Conservation (phyloP, 192 early-diverging fungal species). For the Glomus cerebriforme region DNA sequence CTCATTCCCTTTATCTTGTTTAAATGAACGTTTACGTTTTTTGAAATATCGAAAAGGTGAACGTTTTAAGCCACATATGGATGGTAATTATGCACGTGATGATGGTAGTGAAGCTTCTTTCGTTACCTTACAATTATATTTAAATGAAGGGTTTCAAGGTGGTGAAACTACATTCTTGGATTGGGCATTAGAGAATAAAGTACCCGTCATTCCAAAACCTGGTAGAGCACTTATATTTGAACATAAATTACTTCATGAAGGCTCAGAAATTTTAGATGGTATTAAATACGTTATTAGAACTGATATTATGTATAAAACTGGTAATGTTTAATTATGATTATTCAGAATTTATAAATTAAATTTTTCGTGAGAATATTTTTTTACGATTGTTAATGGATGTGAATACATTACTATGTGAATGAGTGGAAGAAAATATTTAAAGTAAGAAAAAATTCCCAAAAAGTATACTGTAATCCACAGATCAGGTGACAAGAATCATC, state of each 20-base stretch:
- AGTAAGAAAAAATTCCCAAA: too few species aligned
- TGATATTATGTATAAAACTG: conserved; percentile 46
- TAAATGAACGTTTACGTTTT: conserved; percentile 50
- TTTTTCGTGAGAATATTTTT: too few species aligned
- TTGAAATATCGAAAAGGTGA: conserved; percentile 41
- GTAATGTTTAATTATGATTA: too few species aligned
- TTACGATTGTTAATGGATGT: too few species aligned
- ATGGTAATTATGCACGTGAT: conserved; percentile 39
- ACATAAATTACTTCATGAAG: conserved; percentile 50
- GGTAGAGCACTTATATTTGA: conserved; percentile 44
- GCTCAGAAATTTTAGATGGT: conserved; percentile 40
- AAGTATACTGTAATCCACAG: too few species aligned
- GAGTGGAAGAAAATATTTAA: too few species aligned
- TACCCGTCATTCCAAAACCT: conserved; percentile 38
- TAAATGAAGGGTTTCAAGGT: conserved; percentile 49
- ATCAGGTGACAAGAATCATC: too few species aligned
- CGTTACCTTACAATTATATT: conserved; percentile 50
- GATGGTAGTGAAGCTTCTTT: conserved; percentile 40
- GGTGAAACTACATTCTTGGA: conserved; percentile 49
- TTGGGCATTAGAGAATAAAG: conserved; percentile 7
- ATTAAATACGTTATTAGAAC: conserved; percentile 50
- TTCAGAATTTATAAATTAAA: too few species aligned
- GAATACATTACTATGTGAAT: too few species aligned
- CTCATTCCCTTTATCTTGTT: conserved; percentile 31
- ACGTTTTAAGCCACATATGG: conserved; percentile 40